Evolutionary conservation across 2,329 filamentous ascomycete species (phyloP), one percentile per base, ranked within the genome.

Genomic region (Cercospora zeae-maydis): DNA sequence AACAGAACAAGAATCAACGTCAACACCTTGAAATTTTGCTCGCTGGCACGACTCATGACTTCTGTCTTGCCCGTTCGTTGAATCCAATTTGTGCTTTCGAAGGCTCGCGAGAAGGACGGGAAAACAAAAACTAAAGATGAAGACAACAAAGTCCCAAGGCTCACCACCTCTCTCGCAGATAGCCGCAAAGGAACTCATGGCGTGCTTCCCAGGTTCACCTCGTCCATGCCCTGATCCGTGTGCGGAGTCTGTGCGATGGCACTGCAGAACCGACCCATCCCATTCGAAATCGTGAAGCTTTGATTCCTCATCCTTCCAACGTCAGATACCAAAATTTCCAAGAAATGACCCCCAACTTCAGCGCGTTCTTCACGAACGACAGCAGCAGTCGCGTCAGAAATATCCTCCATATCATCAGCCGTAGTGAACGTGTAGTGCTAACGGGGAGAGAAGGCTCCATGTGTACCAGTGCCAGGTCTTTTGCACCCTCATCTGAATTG

Each of bases 401-500:
- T 2, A 9, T 34, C 42, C 24, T 49, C 21, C 42, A 49, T 21
- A 7, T 49, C 42, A 14, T 49, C 42, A 49, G 42, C 42, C 42
- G 42, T 27, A 24, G 8, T 24, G 19, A 49, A 11, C 42, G 14
- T 45, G 39, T 45, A 24, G 24, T 27, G 42, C 42, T 21, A 49
- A 49, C 13, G 21, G 24, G 27, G 6, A 19, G 13, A 49, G 11
- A 49, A 21, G 7, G 21, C 4, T 13, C 14, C 2, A 9, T 14
- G 19, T 24, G 10, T 49, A 42, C 16, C 21, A 42, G 55, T 58
- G 39, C 55, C 55, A 58, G 36, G 55, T n/a, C 39, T 58, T 58
- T 49, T 58, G 55, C 55, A 11, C 36, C 24, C 55, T 47, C 55
- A 58, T 58, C 55, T 58, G 37, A 27, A 49, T 2, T 49, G 7